A percentile compares a stretch with the other conserved stretches of the same genome.
These are phyloP conservation scores for Ceratobasidium sp. DNA, from an alignment of 1,284 basidiomycete genomes.

Conservation along the genomic window DNA sequence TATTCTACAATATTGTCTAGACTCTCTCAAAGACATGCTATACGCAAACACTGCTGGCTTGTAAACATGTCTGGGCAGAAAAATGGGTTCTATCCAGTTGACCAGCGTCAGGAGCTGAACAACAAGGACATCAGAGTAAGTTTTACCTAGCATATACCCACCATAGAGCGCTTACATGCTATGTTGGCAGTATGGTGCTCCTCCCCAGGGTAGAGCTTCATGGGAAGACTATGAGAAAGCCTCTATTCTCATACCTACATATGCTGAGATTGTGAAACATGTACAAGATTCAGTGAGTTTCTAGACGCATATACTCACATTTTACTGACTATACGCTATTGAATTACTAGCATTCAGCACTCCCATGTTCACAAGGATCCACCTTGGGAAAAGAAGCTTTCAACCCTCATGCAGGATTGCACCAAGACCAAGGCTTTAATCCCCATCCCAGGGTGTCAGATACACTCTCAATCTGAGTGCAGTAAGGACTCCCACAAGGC, in stretches of 20 bases:
- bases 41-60: not conserved
- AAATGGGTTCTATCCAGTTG: not conserved
- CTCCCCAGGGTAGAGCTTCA: not conserved
- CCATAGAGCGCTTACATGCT: too few relatives aligned
- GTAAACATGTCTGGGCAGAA: not conserved
- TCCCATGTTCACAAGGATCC: constrained; percentile 11
- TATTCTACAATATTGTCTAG: not conserved
- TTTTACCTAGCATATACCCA: too few relatives aligned
- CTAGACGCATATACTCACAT: not conserved
- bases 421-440: not conserved
- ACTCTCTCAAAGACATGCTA: not conserved
- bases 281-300: not conserved
- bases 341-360: not conserved
- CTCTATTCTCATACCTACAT: not conserved
- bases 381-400: not conserved
- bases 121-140: not conserved
- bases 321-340: not conserved
- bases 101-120: not conserved
- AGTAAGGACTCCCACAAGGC: not conserved
- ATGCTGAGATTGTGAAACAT: not conserved
- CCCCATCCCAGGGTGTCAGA: not conserved
- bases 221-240: not conserved
- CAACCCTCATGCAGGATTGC: not conserved
- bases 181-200: not conserved
- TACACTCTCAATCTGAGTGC: not conserved